Evolutionary conservation across 805 yeast genomes (phyloP), one percentile per base, ranked within the genome.

Genomic region (Wickerhamiella parazyma): DNA sequence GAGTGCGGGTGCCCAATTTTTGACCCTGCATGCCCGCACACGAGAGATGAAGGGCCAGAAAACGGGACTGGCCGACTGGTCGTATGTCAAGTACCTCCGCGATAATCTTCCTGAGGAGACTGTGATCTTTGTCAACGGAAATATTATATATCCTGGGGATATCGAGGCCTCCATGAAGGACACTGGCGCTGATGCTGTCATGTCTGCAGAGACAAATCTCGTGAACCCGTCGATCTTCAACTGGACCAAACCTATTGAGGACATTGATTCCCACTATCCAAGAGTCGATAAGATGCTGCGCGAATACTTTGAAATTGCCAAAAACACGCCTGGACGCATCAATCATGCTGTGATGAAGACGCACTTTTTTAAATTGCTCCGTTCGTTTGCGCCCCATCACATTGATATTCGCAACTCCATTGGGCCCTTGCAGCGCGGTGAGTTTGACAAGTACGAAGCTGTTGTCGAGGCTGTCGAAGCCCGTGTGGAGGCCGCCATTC

Each of bases 41-140:
- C 71, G 99, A 50, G 98, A 89, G 46, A 89, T 86, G 93, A 91
- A 91, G 62, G 99, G 98, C 6, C 97, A 89, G 60, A 73, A 75
- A 47, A 89, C 98, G 0, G 98, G 98, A 0, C 64, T 91, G 40
- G 97, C 99, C 1, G 87, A 91, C 63, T 89, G 98, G 97, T 70
- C 75, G 24, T 69, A 78, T 21, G 71, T 91, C 47, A 73, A 69
- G 51, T 84, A 75, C 56, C 57, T 91, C 33, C 68, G 91, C 45
- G 94, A 86, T 22, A 79, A 83, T 50, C 65, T 91, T 38, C 70
- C 70, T 10, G 81, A 89, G 0, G 91, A 78, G 38, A 85, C 89
- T 2, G 96, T 91, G 0, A 79, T 91, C 51, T 82, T 91, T 55
- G 84, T 95, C 35, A 91, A 91, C 59, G 99, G 99, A 5, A 91